Percentiles rank a stretch among this genome's conserved stretches.
Conservation (phyloP, 768 basidiomycete species). For the Gymnopilus dilepis region DNA sequence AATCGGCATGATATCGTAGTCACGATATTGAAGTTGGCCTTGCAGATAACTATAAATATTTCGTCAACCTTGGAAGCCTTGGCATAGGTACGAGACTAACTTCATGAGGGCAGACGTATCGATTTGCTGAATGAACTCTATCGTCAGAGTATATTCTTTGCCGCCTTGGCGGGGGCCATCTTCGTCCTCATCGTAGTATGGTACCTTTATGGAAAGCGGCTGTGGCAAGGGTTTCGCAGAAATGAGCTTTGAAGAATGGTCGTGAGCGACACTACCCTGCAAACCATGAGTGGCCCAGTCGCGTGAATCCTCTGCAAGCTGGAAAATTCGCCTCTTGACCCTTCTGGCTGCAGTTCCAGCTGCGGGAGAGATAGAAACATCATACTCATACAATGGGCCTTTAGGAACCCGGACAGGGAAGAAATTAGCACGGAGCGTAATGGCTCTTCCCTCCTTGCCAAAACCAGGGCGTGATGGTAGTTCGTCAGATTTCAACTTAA, state of each 20-base stretch:
- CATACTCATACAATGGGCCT: conserved; percentile 63
- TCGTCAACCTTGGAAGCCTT: conserved; percentile 33
- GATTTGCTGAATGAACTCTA: conserved; percentile 49
- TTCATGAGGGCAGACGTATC: conserved; percentile 55
- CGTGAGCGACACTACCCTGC: conserved; percentile 57
- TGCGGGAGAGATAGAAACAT: conserved; percentile 58
- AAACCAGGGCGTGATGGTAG: conserved; percentile 66
- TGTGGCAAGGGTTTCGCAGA: conserved; percentile 50
- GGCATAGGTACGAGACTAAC: conserved; percentile 34
- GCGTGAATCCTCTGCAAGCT: conserved; percentile 58
- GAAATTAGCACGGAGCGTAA: conserved; percentile 69
- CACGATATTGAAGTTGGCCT: conserved; percentile 58
- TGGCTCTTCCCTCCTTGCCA: conserved; percentile 52
- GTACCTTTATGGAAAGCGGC: conserved; percentile 48
- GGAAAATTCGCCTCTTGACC: conserved; percentile 63
- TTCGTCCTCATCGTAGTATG: conserved; percentile 59
- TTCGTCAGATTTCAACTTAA: conserved; percentile 40
- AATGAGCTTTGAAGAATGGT: conserved; percentile 57
- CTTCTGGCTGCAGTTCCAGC: conserved; percentile 54
- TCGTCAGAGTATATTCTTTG: conserved; percentile 53
- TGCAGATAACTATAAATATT: conserved; percentile 51
- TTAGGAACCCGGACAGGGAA: conserved; percentile 62
- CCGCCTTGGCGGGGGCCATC: conserved; percentile 45
- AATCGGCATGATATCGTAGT: conserved; percentile 61
- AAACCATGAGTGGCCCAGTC: conserved; percentile 59